Evolutionary conservation across 352 stramenopile species (phyloP).

Genomic region (Phytophthora sp.): DNA sequence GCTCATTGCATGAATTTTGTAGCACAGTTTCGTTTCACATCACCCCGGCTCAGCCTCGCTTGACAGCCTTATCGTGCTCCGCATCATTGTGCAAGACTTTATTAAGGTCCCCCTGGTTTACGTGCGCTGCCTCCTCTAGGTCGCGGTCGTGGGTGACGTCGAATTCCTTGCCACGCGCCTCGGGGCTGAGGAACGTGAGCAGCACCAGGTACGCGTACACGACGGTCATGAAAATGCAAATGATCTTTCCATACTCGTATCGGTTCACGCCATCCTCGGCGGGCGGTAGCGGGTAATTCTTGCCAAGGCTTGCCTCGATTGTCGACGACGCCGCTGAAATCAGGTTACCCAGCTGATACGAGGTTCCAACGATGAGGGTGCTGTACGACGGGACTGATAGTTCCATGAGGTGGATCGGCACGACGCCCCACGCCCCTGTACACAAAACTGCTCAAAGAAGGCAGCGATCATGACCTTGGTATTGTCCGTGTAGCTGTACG

Average conservation of each 20-base stretch:
- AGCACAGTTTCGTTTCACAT: too few relatives aligned
- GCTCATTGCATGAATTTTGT: too few relatives aligned
- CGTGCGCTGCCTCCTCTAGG: slow-evolving; percentile 36
- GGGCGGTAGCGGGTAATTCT: slow-evolving; percentile 49
- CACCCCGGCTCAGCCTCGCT: slow-evolving; percentile 26
- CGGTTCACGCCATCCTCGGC: slow-evolving; percentile 30
- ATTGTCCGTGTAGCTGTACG: slow-evolving; percentile 48
- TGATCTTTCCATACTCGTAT: slow-evolving; percentile 59
- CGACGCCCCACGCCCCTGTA: slow-evolving; percentile 60
- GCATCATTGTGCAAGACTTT: slow-evolving; percentile 40
- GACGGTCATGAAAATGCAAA: slow-evolving; percentile 50
- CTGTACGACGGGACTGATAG: slow-evolving; percentile 52
- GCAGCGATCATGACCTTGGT: slow-evolving; percentile 38
- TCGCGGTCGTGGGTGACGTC: slow-evolving; percentile 44
- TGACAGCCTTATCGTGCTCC: slow-evolving; percentile 34
- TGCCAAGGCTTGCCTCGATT: slow-evolving; percentile 49
- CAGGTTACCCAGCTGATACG: slow-evolving; percentile 62
- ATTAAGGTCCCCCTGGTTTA: slow-evolving; percentile 44
- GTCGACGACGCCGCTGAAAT: slow-evolving; percentile 56
- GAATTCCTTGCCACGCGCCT: slow-evolving; percentile 56
- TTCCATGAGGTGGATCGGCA: slow-evolving; percentile 65
- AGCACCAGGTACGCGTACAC: slow-evolving; percentile 53
- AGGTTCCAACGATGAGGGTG: slow-evolving; percentile 53
- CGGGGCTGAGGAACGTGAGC: slow-evolving; percentile 45
- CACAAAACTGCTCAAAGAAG: slow-evolving; percentile 57